Evolutionary conservation across 257 asterid species (phyloP).

Genomic region (Penstemon barbatus): DNA sequence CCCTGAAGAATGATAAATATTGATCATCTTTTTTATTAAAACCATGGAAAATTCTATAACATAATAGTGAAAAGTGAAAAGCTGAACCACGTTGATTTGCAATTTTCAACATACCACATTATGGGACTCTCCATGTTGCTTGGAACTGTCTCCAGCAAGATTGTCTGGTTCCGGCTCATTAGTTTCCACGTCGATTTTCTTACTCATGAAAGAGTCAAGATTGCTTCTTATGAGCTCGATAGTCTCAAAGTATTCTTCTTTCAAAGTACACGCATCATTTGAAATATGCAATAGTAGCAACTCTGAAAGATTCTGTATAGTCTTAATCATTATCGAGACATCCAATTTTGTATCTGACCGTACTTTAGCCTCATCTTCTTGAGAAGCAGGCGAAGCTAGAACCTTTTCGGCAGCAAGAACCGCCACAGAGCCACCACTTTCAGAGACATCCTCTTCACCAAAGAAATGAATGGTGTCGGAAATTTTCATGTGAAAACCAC

Average conservation of each 20-base stretch:
- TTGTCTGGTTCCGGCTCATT: slow-evolving; percentile 29
- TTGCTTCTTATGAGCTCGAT: slow-evolving; percentile 51
- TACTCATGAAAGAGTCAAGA: slow-evolving; percentile 54
- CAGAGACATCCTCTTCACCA: slow-evolving; percentile 47
- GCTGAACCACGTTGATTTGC: background rate
- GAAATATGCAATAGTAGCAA: slow-evolving; percentile 52
- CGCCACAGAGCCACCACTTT: slow-evolving; percentile 59
- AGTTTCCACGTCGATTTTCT: slow-evolving; percentile 33
- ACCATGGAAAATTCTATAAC: slow-evolving; percentile 16
- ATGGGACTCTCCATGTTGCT: slow-evolving; percentile 36
- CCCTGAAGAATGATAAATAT: slow-evolving; percentile 38
- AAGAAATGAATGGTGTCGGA: slow-evolving; percentile 32
- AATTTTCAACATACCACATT: slow-evolving; percentile 6
- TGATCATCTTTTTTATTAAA: background rate
- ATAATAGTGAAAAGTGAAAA: background rate
- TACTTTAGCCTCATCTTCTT: slow-evolving; percentile 44
- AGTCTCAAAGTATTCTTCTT: slow-evolving; percentile 46
- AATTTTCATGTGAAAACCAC: slow-evolving; percentile 35
- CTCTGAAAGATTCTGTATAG: slow-evolving; percentile 66
- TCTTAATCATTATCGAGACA: slow-evolving; percentile 48
- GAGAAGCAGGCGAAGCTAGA: slow-evolving; percentile 70
- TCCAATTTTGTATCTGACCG: slow-evolving; percentile 45
- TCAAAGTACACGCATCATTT: slow-evolving; percentile 42
- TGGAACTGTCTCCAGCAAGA: slow-evolving; percentile 36
- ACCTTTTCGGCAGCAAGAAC: slow-evolving; percentile 84